A percentile compares a stretch with the other conserved stretches of the same genome.
Evolutionary conservation across 2,329 filamentous ascomycete genomes (phyloP).

Genomic region (Podosphaera fusca): DNA sequence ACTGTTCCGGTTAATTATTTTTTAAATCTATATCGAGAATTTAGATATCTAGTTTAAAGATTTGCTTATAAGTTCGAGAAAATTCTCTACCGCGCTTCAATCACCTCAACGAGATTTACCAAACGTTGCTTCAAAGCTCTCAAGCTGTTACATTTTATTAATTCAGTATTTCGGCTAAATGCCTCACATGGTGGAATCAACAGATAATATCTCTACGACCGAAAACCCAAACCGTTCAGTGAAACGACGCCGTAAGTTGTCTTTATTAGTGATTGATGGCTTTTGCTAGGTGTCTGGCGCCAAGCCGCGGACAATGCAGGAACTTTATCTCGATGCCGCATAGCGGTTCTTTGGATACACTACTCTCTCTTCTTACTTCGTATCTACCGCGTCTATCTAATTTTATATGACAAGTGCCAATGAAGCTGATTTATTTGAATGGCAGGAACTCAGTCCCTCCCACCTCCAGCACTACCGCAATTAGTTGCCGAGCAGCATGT

Average conservation of each 20-base stretch:
- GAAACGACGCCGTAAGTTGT: not conserved
- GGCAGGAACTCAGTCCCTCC: conserved; percentile 78
- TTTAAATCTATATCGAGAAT: no score
- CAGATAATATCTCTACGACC: not conserved
- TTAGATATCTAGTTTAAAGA: no score
- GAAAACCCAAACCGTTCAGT: not conserved
- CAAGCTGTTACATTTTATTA: no score
- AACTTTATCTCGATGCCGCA: not conserved
- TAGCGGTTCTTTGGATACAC: not conserved
- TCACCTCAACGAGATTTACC: no score
- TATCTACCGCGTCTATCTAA: not conserved
- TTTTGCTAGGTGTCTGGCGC: not conserved
- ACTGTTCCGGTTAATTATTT: no score
- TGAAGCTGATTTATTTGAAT: conserved; percentile 8
- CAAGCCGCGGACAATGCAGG: not conserved
- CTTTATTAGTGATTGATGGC: not conserved
- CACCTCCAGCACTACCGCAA: conserved; percentile 71
- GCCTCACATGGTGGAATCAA: not conserved
- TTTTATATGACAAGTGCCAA: conserved; percentile 5
- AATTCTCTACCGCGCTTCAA: no score
- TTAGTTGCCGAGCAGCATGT: conserved; percentile 82
- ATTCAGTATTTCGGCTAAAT: not conserved
- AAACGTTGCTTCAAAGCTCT: no score
- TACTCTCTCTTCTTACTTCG: not conserved
- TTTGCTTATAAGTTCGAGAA: no score